Conservation (phyloP, 805 yeast species). For the Yamadazyma philogaea region DNA sequence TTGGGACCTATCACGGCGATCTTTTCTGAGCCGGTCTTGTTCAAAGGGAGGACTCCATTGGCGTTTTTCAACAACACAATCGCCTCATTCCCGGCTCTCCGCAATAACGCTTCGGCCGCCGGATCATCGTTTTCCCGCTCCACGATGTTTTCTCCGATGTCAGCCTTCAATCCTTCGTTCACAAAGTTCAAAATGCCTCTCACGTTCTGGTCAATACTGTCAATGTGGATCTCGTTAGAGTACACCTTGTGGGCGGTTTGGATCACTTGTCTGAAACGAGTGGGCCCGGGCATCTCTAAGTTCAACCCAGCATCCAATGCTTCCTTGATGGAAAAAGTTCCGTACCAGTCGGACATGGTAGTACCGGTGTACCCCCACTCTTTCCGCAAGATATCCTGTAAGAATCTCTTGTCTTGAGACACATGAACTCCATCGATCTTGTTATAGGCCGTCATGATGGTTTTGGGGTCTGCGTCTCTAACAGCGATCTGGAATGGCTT, state of each 20-base stretch:
- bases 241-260: conserved; percentile 41
- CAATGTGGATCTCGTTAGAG: conserved; percentile 38
- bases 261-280: conserved; percentile 42
- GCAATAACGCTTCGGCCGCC: conserved; percentile 41
- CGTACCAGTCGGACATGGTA: conserved; percentile 65
- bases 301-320: conserved; percentile 56
- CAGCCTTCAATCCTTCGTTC: conserved; percentile 39
- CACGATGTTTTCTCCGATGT: conserved; percentile 37
- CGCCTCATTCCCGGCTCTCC: conserved; percentile 49
- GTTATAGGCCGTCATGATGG: conserved; percentile 63
- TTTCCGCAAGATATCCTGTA: conserved; percentile 46
- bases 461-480: conserved; percentile 48
- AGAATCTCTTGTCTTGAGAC: conserved; percentile 42
- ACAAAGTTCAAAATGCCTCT: conserved; percentile 46
- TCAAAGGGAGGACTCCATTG: conserved; percentile 44
- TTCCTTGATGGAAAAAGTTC: conserved; percentile 47
- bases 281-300: conserved; percentile 67
- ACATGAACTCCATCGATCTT: conserved; percentile 60
- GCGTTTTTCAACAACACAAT: conserved; percentile 59
- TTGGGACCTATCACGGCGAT: conserved; percentile 60
- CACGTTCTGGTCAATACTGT: conserved; percentile 47
- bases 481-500: conserved; percentile 62
- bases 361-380: conserved; percentile 61
- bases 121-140: conserved; percentile 43
- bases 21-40: conserved; percentile 18